These are phyloP conservation scores for Apiospora malaysiana DNA, from an alignment of 2,329 filamentous ascomycete genomes.

Conservation along the genomic window DNA sequence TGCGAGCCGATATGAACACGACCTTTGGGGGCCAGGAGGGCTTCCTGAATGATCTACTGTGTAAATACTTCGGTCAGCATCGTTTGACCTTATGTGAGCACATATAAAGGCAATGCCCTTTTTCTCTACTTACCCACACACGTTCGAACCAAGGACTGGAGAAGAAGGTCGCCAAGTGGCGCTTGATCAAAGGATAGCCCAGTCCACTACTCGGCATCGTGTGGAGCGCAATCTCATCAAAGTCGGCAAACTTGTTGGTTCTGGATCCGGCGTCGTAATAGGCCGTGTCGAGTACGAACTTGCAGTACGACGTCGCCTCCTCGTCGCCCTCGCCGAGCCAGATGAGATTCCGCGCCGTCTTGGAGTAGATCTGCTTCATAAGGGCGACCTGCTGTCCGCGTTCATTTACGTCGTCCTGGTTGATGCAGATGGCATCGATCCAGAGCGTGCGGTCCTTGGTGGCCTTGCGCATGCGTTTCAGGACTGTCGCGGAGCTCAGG, in stretches of 20 bases:
- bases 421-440: conserved; percentile 20
- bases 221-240: not conserved
- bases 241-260: not conserved
- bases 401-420: not conserved
- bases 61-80: no score
- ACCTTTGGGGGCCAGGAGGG: not conserved
- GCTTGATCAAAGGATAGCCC: not conserved
- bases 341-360: not conserved
- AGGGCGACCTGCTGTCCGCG: not conserved
- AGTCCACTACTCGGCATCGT: not conserved
- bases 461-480: not conserved
- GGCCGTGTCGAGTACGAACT: not conserved
- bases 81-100: no score
- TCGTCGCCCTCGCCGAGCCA: not conserved
- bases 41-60: conserved; percentile 2
- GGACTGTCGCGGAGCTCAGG: not conserved
- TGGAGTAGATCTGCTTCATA: not conserved
- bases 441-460: not conserved
- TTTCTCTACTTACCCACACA: not conserved
- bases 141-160: conserved; percentile 7
- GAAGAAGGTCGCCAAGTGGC: not conserved
- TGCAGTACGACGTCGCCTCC: not conserved
- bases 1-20: not conserved
- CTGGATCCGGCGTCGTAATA: not conserved
- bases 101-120: no score